Evolutionary conservation across 495 filamentous ascomycete species (phyloP).

Genomic region (Ascobolus immersus): DNA sequence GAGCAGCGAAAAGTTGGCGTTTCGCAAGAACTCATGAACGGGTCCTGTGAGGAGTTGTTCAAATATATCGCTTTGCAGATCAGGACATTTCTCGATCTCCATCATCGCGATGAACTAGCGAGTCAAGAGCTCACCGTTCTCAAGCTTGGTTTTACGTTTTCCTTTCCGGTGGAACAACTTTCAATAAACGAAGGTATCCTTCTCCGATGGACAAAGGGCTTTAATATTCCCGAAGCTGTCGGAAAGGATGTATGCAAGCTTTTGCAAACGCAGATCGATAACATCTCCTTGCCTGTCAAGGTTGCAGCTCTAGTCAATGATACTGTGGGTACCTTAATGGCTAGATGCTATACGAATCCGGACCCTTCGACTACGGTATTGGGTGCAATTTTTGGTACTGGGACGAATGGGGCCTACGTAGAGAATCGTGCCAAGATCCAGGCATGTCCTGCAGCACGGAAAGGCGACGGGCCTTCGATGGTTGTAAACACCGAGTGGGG

Average conservation of each 20-base stretch:
- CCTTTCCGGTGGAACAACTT: slow-evolving; percentile 79
- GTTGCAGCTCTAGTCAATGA: slow-evolving; percentile 93
- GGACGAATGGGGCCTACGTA: slow-evolving; percentile 85
- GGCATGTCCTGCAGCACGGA: slow-evolving; percentile 6
- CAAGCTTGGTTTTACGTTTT: slow-evolving; percentile 88
- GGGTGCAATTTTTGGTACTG: slow-evolving; percentile 83
- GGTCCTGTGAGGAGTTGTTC: slow-evolving; percentile 72
- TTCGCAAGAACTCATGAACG: slow-evolving; percentile 69
- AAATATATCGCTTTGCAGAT: slow-evolving; percentile 81
- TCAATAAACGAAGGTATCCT: slow-evolving; percentile 83
- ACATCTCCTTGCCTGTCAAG: slow-evolving; percentile 59
- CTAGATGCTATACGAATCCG: slow-evolving; percentile 76
- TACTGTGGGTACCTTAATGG: slow-evolving; percentile 92
- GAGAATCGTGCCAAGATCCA: slow-evolving; percentile 48
- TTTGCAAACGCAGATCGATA: slow-evolving; percentile 76
- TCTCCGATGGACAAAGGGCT: slow-evolving; percentile 95
- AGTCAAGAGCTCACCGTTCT: slow-evolving; percentile 55
- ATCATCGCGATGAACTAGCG: slow-evolving; percentile 76
- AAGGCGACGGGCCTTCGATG: slow-evolving; percentile 46
- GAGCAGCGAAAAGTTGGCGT: slow-evolving; percentile 81
- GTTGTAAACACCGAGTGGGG: slow-evolving; percentile 98
- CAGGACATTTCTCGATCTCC: slow-evolving; percentile 55
- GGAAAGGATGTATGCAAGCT: slow-evolving; percentile 85
- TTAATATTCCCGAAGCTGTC: slow-evolving; percentile 75
- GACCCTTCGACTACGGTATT: slow-evolving; percentile 67